Base-by-base conservation (phyloP, 1,284 basidiomycete species). In the Sutorius eximius region DNA sequence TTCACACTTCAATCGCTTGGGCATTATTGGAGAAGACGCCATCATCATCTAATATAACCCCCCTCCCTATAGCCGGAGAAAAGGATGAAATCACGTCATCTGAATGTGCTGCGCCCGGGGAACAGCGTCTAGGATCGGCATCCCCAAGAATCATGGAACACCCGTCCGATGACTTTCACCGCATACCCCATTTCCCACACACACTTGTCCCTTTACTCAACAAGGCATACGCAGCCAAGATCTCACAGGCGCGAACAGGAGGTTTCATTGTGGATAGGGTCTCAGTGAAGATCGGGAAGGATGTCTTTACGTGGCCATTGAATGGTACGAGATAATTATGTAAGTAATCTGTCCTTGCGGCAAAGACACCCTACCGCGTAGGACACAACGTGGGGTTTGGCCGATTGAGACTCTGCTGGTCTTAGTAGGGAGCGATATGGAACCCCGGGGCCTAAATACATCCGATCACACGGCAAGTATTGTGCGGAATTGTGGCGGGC, bases 1-100 rank as follows among this genome's bases (percentile, higher is more conserved):
- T 92, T 64, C 92, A 94, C 64, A 80, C 84, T 12, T 93, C 91
- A 1, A 81, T 94, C 51, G 90, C 82, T 10, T 93, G 92, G 91
- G 83, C 85, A 11, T 75, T 91, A 50, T 77, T 86, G 49, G 68
- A 71, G 34, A 57, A 57, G 56, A 43, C 52, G 32, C 46, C 53
- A 13, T 53, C 55, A 3, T 33, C 50, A 9, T 43, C 40, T 37
- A 15, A 54, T 51, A 41, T 37, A 46, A 18, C 54, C 29, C 44
- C 60, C 4, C 29, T 29, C 38, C 38, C 48, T 5, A 43, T 24
- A 13, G 18, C 32, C 22, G 52, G 33, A 8, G 51, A 45, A 18
- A 34, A 33, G 43, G 49, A 51, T 16, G 52, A 53, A 30, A 45
- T 51, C 49, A 29, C 36, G 18, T 37, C 40, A 20, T 10, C 50